phyloP scores from a whole-genome alignment of 768 basidiomycete species.

The Kwoniella bestiolae region DNA sequence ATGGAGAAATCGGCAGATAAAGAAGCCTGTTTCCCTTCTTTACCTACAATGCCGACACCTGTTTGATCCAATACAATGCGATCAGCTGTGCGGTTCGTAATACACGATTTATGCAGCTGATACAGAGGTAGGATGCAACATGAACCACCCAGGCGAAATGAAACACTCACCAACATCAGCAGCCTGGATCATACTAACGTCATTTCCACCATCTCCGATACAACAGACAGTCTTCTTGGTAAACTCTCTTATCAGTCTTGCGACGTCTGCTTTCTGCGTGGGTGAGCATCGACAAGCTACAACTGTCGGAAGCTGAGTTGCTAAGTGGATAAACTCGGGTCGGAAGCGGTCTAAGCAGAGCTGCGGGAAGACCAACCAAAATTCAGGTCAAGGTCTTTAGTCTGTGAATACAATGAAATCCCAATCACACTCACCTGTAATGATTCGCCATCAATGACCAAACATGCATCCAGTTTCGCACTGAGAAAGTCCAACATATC shows the following conservation, averaged over 20 bases:
- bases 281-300: constrained; percentile 98
- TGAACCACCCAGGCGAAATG: too few relatives aligned
- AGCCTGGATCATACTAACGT: constrained; percentile 99
- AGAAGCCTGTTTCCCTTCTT: constrained; percentile 98
- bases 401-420: too few relatives aligned
- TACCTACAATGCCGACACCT: constrained; percentile 98
- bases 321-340: constrained; percentile 92
- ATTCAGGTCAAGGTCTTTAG: not conserved
- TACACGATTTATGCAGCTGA: too few relatives aligned
- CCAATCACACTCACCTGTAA: constrained; percentile 67
- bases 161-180: constrained; percentile 86
- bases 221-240: constrained; percentile 97
- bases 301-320: constrained; percentile 92
- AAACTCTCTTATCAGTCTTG: constrained; percentile 82
- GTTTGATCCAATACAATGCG: constrained; percentile 19
- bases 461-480: constrained; percentile 92
- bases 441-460: constrained; percentile 97
- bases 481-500: constrained; percentile 91
- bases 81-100: not conserved
- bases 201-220: constrained; percentile 98
- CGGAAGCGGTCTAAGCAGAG: constrained; percentile 88
- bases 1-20: constrained; percentile 99
- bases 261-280: constrained; percentile 98
- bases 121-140: too few relatives aligned
- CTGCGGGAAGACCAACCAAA: constrained; percentile 59